These are phyloP conservation scores for Mortierella sp. DNA, from an alignment of 371 early-diverging fungal genomes.

Conservation along the genomic window DNA sequence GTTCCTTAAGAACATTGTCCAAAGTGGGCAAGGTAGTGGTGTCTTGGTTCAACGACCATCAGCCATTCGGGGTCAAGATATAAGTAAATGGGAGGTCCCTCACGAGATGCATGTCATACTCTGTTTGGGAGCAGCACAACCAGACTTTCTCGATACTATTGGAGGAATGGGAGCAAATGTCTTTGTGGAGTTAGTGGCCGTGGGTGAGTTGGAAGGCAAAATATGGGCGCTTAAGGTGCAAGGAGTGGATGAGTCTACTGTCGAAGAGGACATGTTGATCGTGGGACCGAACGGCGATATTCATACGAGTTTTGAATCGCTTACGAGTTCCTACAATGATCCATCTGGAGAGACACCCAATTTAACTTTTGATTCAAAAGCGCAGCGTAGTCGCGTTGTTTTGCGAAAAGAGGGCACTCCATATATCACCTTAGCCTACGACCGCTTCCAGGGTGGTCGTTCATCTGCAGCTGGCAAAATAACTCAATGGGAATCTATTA, in stretches of 20 bases:
- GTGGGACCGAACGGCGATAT: conserved; percentile 14
- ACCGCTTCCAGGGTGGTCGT: conserved; percentile 14
- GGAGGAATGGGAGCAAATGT: conserved; percentile 36
- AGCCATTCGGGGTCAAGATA: conserved; percentile 11
- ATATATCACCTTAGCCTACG: conserved; percentile 29
- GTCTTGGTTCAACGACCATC: conserved; percentile 11
- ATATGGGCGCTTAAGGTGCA: conserved; percentile 39
- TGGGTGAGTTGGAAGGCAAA: conserved; percentile 23
- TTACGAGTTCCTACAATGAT: background rate
- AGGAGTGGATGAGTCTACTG: background rate
- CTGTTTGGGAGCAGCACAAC: conserved; percentile 15
- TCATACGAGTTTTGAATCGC: background rate
- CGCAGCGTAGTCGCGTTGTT: conserved; percentile 18
- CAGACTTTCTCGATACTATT: conserved; percentile 4
- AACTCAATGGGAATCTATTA: conserved; percentile 9
- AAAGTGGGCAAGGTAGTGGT: background rate
- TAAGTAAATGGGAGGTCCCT: conserved; percentile 17
- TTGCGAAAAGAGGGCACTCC: conserved; percentile 10
- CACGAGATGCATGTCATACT: conserved; percentile 27
- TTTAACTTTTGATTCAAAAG: background rate
- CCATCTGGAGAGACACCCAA: too few relatives aligned
- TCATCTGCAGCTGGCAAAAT: conserved; percentile 12
- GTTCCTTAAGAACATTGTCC: conserved; percentile 9
- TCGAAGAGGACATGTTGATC: conserved; percentile 2
- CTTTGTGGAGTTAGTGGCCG: conserved; percentile 26